Conservation (phyloP, 202 grass and related monocot species). For the Panicum hallii region DNA sequence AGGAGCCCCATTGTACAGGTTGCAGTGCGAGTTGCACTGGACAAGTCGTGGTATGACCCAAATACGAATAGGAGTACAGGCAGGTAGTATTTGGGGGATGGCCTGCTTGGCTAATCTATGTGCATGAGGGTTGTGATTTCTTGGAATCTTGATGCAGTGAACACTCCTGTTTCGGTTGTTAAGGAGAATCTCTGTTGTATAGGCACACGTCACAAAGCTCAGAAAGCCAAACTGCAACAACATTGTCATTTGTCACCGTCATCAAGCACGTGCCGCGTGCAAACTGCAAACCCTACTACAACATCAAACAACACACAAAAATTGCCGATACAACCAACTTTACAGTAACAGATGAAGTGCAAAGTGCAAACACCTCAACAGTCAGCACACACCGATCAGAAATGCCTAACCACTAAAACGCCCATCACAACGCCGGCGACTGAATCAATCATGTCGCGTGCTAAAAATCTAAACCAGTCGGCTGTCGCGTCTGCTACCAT, state of each 20-base stretch:
- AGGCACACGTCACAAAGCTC: neutral
- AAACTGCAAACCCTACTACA: too few species aligned
- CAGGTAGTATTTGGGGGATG: too few species aligned
- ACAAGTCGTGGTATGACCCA: too few species aligned
- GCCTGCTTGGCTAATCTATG: too few species aligned
- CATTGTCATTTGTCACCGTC: too few species aligned
- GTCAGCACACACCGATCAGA: constrained; percentile 10
- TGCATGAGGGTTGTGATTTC: too few species aligned
- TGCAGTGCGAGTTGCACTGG: too few species aligned
- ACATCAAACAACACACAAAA: constrained; percentile 31
- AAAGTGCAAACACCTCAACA: constrained; percentile 15
- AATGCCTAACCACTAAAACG: neutral
- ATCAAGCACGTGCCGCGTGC: neutral
- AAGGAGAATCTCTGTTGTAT: neutral
- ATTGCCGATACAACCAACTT: constrained; percentile 6
- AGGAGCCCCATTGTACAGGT: too few species aligned
- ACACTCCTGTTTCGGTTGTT: too few species aligned
- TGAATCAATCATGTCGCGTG: neutral
- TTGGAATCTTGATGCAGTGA: too few species aligned
- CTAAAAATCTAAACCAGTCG: neutral
- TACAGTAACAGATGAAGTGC: neutral
- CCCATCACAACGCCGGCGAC: constrained; percentile 7
- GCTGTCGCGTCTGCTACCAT: neutral
- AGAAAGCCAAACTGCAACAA: neutral
- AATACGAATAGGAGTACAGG: too few species aligned